Evolutionary conservation across 2,329 filamentous ascomycete genomes (phyloP).

Genomic region (Neonectria faginata): DNA sequence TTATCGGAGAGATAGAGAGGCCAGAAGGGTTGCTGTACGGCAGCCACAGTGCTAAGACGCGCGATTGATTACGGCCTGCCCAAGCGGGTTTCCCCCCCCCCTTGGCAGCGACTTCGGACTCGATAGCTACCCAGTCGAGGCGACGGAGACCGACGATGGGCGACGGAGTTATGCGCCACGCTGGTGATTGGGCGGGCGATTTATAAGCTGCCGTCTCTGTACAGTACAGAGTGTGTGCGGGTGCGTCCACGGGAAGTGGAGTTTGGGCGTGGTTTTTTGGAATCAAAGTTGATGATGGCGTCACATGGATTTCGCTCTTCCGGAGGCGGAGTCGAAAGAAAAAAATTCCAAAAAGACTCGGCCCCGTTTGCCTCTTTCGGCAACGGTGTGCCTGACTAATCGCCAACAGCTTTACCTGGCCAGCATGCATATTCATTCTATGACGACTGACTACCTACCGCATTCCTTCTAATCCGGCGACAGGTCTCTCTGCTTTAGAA

Average conservation of each 20-base stretch:
- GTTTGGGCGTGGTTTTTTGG: constrained; percentile 10
- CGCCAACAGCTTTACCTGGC: background rate
- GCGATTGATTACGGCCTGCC: constrained; percentile 25
- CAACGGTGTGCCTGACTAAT: constrained; percentile 16
- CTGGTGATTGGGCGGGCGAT: constrained; percentile 31
- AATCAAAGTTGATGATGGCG: constrained; percentile 20
- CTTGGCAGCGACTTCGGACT: constrained; percentile 21
- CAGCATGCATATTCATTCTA: background rate
- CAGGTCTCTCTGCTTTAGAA: background rate
- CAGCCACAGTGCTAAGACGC: constrained; percentile 14
- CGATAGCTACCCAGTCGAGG: too few species aligned
- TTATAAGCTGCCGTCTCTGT: constrained; percentile 34
- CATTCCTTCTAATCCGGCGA: background rate
- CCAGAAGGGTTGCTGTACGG: too few species aligned
- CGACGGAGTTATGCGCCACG: constrained; percentile 7
- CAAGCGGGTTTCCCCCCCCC: background rate
- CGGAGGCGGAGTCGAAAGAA: background rate
- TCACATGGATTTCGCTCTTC: background rate
- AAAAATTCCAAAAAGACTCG: background rate
- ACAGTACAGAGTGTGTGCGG: background rate
- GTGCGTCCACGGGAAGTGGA: background rate
- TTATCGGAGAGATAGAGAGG: constrained; percentile 25
- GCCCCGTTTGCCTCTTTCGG: constrained; percentile 10
- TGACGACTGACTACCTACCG: background rate
- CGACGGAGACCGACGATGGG: constrained; percentile 4